A percentile compares a stretch with the other conserved stretches of the same genome.
Evolutionary conservation across 1,284 basidiomycete genomes (phyloP).

Genomic region (Trametes pubescens): DNA sequence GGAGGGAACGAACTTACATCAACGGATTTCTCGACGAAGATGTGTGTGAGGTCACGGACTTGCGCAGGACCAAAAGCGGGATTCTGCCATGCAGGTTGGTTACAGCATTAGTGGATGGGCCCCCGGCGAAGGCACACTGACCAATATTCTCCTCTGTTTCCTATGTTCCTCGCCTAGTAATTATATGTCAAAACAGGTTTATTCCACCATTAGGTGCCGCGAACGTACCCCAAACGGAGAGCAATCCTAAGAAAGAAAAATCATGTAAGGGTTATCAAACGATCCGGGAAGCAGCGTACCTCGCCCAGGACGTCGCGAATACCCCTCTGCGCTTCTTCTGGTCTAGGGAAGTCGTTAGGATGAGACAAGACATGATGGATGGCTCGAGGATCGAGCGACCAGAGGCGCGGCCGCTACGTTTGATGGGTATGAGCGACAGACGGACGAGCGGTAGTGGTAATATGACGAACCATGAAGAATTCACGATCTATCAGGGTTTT

Average conservation of each 20-base stretch:
- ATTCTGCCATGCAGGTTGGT: conserved; percentile 47
- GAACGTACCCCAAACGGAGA: conserved; percentile 16
- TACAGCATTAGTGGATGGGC: neutral
- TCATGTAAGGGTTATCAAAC: neutral
- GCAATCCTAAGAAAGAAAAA: neutral
- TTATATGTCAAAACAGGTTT: neutral
- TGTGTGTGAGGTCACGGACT: conserved; percentile 60
- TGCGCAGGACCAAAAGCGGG: conserved; percentile 66
- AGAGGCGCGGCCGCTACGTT: conserved; percentile 50
- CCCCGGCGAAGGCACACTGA: neutral
- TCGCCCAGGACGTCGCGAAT: conserved; percentile 42
- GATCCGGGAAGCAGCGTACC: conserved; percentile 25
- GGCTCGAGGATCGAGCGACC: conserved; percentile 48
- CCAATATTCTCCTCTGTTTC: conserved; percentile 26
- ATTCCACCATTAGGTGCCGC: neutral
- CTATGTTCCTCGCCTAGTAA: conserved; percentile 25
- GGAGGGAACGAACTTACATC: conserved; percentile 44
- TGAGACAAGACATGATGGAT: conserved; percentile 48
- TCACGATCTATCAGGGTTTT: conserved; percentile 54
- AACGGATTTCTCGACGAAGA: conserved; percentile 62
- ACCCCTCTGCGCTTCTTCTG: conserved; percentile 31
- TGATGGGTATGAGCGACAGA: neutral
- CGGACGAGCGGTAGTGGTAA: neutral
- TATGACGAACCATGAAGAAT: conserved; percentile 41
- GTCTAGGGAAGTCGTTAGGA: conserved; percentile 44